A percentile compares a stretch with the other conserved stretches of the same genome.
These are phyloP conservation scores for Phytophthora sansomeana DNA, from an alignment of 352 stramenopile genomes.

Conservation along the genomic window DNA sequence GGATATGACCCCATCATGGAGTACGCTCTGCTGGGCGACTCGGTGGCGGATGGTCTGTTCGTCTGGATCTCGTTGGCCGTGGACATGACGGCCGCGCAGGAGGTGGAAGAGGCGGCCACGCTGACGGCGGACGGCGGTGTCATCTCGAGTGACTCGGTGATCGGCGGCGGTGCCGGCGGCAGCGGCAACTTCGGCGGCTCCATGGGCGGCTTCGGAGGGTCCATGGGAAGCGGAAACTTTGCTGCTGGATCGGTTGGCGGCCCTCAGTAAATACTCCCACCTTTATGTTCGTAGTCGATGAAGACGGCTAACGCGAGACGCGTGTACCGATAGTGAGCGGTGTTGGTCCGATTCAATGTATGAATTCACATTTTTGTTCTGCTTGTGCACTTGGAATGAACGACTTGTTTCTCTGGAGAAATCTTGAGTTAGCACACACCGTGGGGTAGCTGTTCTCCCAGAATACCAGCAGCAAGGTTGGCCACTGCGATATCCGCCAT, in stretches of 20 bases:
- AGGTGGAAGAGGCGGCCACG: not conserved
- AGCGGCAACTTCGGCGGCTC: slow-evolving; percentile 25
- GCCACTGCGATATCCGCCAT: slow-evolving; percentile 80
- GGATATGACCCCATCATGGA: slow-evolving; percentile 22
- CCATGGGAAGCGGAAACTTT: slow-evolving; percentile 19
- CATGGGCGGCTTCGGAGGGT: slow-evolving; percentile 19
- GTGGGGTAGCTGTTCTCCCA: slow-evolving; percentile 51
- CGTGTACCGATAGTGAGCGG: not conserved
- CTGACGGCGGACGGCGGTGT: slow-evolving; percentile 23
- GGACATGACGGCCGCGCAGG: slow-evolving; percentile 19
- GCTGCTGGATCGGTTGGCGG: slow-evolving; percentile 11
- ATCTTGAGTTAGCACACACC: slow-evolving; percentile 40
- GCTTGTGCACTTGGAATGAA: not conserved
- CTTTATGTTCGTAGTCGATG: not conserved
- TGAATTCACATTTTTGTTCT: not conserved
- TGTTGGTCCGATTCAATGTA: not conserved
- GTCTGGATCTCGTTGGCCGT: slow-evolving; percentile 29
- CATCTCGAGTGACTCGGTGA: slow-evolving; percentile 17
- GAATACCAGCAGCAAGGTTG: slow-evolving; percentile 67
- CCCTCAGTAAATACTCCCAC: slow-evolving; percentile 3
- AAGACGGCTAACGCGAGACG: too few relatives aligned
- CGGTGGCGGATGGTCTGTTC: slow-evolving; percentile 13
- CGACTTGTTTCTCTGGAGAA: not conserved
- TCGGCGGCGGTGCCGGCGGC: slow-evolving; percentile 17
- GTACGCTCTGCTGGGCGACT: slow-evolving; percentile 8